phyloP scores from a whole-genome alignment of 2,329 filamentous ascomycete genomes.

The Setomelanomma holmii region DNA sequence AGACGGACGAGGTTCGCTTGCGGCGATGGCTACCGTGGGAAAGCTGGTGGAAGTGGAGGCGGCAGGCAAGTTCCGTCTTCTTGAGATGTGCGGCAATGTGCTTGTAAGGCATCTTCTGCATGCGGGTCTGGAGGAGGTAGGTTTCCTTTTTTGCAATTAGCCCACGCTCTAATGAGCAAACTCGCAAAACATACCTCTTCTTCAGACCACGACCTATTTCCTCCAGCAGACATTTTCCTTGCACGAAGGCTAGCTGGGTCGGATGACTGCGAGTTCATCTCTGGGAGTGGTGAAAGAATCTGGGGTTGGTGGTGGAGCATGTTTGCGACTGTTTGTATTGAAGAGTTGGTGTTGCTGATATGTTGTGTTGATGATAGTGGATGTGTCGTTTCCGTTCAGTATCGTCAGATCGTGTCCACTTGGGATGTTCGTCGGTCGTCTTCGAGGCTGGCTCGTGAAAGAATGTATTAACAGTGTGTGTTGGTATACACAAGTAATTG shows the following conservation, averaged over 20 bases:
- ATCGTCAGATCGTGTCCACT: slow-evolving; percentile 36
- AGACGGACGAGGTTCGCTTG: slow-evolving; percentile 75
- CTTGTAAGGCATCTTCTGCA: slow-evolving; percentile 91
- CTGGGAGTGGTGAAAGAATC: slow-evolving; percentile 47
- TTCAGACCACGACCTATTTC: slow-evolving; percentile 83
- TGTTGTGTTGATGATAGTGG: slow-evolving; percentile 32
- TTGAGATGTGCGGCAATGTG: slow-evolving; percentile 84
- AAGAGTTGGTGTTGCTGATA: slow-evolving; percentile 20
- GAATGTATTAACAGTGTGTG: slow-evolving; percentile 45
- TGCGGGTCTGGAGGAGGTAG: slow-evolving; percentile 82
- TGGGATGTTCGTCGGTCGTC: slow-evolving; percentile 56
- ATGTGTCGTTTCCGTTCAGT: slow-evolving; percentile 4
- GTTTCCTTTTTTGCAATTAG: slow-evolving; percentile 67
- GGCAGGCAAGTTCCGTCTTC: slow-evolving; percentile 87
- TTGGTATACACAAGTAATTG: slow-evolving; percentile 45
- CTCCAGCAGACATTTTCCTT: slow-evolving; percentile 73
- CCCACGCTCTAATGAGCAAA: background rate
- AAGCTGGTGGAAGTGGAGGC: slow-evolving; percentile 85
- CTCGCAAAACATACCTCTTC: slow-evolving; percentile 71
- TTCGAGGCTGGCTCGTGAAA: slow-evolving; percentile 48
- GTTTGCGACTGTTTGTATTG: slow-evolving; percentile 13
- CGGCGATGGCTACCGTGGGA: slow-evolving; percentile 82
- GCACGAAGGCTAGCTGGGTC: slow-evolving; percentile 64
- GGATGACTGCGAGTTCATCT: slow-evolving; percentile 42
- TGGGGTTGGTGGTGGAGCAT: slow-evolving; percentile 51